These are phyloP conservation scores for Acanthamoeba lenticulata DNA, from an alignment of 208 protist genomes.

Conservation along the genomic window DNA sequence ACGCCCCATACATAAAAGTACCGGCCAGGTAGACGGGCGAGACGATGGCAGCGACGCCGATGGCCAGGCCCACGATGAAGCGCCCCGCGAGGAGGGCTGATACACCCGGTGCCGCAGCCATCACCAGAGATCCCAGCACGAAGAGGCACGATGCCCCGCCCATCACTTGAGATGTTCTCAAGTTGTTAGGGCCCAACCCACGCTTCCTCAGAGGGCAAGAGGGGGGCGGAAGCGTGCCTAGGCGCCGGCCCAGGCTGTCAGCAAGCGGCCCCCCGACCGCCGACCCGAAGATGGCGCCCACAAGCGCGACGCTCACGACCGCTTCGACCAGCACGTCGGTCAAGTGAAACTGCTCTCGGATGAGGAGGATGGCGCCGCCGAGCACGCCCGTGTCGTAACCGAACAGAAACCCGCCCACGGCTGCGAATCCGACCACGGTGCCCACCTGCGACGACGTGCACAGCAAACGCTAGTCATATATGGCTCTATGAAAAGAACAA, in stretches of 20 bases:
- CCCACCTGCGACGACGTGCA: too few species aligned
- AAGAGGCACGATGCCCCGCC: slow-evolving; percentile 89
- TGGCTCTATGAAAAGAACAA: too few species aligned
- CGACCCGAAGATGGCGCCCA: slow-evolving; percentile 66
- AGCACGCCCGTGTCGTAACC: slow-evolving; percentile 94
- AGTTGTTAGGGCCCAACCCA: neutral
- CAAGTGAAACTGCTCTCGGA: slow-evolving; percentile 93
- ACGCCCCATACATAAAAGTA: neutral
- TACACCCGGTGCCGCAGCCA: slow-evolving; percentile 88
- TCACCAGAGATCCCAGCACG: slow-evolving; percentile 89
- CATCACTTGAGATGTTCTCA: slow-evolving; percentile 82
- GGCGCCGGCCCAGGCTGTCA: neutral
- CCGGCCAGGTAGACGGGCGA: slow-evolving; percentile 93
- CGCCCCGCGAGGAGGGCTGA: slow-evolving; percentile 88
- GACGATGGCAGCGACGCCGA: slow-evolving; percentile 91
- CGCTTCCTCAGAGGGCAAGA: neutral
- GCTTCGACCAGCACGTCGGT: neutral
- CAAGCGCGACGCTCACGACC: slow-evolving; percentile 91
- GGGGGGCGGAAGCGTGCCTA: neutral
- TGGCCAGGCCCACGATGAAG: slow-evolving; percentile 90
- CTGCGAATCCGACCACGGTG: slow-evolving; percentile 77
- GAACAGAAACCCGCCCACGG: slow-evolving; percentile 93
- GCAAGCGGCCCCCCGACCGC: neutral
- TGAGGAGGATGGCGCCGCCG: slow-evolving; percentile 92
- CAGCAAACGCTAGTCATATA: too few species aligned